Evolutionary conservation across 179 eudicot species (phyloP).

Genomic region (Carnegiea gigantea): DNA sequence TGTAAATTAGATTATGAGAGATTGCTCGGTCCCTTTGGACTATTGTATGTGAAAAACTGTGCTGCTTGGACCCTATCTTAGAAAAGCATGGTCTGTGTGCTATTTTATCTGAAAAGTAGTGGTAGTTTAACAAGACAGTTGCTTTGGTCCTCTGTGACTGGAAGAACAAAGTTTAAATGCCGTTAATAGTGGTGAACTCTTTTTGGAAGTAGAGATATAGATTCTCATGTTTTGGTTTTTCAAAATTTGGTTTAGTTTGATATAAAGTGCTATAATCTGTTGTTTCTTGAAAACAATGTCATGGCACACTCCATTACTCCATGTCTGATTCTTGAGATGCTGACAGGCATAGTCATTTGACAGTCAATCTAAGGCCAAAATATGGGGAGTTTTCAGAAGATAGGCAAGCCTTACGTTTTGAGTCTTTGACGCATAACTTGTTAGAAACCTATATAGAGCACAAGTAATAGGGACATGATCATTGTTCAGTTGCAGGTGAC

Average conservation of each 20-base stretch:
- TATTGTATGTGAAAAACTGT: too few species aligned
- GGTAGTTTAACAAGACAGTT: background rate
- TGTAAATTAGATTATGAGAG: too few species aligned
- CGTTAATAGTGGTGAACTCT: too few species aligned
- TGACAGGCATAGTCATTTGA: background rate
- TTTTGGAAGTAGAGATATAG: too few species aligned
- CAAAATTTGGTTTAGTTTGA: background rate
- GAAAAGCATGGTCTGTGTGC: background rate
- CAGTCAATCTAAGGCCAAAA: too few species aligned
- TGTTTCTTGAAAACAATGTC: background rate
- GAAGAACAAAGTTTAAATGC: background rate
- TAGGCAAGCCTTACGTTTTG: background rate
- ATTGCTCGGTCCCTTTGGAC: too few species aligned
- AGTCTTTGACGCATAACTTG: background rate
- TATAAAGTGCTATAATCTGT: background rate
- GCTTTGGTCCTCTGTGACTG: background rate
- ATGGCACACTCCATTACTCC: background rate
- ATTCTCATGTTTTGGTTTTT: background rate
- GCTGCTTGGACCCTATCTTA: background rate
- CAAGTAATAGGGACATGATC: background rate
- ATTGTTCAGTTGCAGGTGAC: background rate
- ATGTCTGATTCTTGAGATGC: background rate
- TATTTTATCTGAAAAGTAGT: background rate
- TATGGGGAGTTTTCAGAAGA: background rate
- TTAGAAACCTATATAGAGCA: background rate